Conservation (phyloP, 805 yeast genomes). For the Nakazawaea peltata region DNA sequence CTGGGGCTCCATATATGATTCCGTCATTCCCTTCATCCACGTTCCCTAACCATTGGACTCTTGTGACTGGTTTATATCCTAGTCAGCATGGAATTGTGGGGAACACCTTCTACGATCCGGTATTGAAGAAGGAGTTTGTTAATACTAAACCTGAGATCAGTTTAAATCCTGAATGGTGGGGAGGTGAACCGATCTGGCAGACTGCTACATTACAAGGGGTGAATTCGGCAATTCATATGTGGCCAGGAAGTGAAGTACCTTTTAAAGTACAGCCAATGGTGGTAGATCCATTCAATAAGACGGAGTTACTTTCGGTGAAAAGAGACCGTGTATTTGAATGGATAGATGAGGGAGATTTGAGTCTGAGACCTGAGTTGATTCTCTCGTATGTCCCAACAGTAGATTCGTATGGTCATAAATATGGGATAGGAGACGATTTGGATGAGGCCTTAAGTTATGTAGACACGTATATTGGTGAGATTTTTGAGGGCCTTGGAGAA, state of each 20-base stretch:
- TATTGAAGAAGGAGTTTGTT: constrained; percentile 44
- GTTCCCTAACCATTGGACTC: constrained; percentile 88
- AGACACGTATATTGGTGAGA: constrained; percentile 50
- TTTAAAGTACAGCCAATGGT: constrained; percentile 40
- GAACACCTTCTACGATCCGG: constrained; percentile 68
- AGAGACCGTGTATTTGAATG: constrained; percentile 51
- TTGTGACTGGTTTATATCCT: constrained; percentile 82
- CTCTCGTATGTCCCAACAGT: constrained; percentile 75
- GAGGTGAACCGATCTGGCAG: constrained; percentile 85
- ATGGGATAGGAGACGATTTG: constrained; percentile 62
- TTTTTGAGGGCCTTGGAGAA: constrained; percentile 37
- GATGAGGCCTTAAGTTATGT: constrained; percentile 49
- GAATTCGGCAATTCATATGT: constrained; percentile 80
- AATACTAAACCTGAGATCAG: constrained; percentile 51
- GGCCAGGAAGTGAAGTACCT: constrained; percentile 88
- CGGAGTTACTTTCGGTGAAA: constrained; percentile 53
- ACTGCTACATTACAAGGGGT: constrained; percentile 61
- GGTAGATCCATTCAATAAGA: constrained; percentile 56
- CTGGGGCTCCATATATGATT: constrained; percentile 73
- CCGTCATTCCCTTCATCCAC: constrained; percentile 89
- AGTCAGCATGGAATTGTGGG: constrained; percentile 83
- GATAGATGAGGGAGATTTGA: constrained; percentile 54
- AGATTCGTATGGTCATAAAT: constrained; percentile 68
- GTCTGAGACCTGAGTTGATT: constrained; percentile 64
- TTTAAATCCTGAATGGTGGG: constrained; percentile 64